Evolutionary conservation across 2,329 filamentous ascomycete species (phyloP).

Genomic region (Diaporthe citriasiana): DNA sequence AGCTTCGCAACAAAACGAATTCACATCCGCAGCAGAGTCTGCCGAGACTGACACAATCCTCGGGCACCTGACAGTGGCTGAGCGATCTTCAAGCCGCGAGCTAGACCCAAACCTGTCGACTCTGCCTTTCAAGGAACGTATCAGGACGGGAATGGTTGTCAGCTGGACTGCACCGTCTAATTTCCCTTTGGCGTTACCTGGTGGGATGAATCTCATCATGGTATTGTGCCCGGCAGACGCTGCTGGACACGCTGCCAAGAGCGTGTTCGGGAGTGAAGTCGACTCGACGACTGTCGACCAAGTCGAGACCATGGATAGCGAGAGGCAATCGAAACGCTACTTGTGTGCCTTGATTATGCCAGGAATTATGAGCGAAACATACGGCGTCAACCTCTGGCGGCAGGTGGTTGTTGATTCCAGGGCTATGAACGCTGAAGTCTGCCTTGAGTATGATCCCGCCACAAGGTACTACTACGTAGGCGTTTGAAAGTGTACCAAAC

Average conservation of each 20-base stretch:
- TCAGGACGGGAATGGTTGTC: background rate
- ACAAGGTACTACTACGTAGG: background rate
- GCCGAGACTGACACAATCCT: too few relatives aligned
- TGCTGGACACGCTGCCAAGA: background rate
- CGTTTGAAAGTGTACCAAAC: background rate
- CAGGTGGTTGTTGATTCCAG: background rate
- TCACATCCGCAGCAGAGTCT: background rate
- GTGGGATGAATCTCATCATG: background rate
- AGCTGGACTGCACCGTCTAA: background rate
- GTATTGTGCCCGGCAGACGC: background rate
- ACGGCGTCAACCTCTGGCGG: background rate
- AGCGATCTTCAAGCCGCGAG: background rate
- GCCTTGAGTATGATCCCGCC: background rate
- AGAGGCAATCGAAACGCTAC: background rate
- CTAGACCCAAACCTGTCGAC: background rate
- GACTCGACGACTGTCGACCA: too few relatives aligned
- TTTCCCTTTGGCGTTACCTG: background rate
- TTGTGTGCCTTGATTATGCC: background rate
- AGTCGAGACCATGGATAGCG: background rate
- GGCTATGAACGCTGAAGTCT: background rate
- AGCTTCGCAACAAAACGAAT: background rate
- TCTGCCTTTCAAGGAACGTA: background rate
- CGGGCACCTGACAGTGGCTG: background rate
- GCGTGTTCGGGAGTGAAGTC: background rate
- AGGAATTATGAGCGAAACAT: background rate